Conservation (phyloP, 2,329 filamentous ascomycete species). For the Seiridium unicorne region DNA sequence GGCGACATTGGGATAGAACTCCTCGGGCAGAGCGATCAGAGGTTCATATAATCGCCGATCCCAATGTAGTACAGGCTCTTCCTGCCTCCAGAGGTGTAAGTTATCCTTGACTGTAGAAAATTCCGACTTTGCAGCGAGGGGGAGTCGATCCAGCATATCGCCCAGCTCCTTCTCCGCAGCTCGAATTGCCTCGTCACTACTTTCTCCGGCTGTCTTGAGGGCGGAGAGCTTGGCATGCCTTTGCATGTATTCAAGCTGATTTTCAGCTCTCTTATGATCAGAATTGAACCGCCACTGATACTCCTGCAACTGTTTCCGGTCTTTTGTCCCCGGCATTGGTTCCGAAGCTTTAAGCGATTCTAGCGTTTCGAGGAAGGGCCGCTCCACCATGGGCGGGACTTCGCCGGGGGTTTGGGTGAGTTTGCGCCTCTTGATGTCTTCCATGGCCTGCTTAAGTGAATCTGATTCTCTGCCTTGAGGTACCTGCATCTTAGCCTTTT, state of each 20-base stretch:
- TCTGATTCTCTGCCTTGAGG: slow-evolving; percentile 43
- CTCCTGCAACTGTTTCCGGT: background rate
- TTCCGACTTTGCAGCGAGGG: slow-evolving; percentile 31
- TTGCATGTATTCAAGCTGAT: slow-evolving; percentile 1
- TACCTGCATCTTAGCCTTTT: slow-evolving; percentile 34
- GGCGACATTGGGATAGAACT: slow-evolving; percentile 65
- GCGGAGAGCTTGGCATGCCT: slow-evolving; percentile 10
- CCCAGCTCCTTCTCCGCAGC: slow-evolving; percentile 20
- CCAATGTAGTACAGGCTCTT: slow-evolving; percentile 58
- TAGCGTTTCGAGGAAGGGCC: slow-evolving; percentile 25
- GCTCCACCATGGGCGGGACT: slow-evolving; percentile 12
- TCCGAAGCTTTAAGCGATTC: slow-evolving; percentile 18
- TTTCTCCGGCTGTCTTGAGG: slow-evolving; percentile 11
- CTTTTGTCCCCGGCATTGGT: background rate
- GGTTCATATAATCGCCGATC: slow-evolving; percentile 73
- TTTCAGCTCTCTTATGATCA: slow-evolving; percentile 15
- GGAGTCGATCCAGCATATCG: slow-evolving; percentile 14
- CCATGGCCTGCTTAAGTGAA: slow-evolving; percentile 34
- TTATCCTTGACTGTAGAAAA: slow-evolving; percentile 50
- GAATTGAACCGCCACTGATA: slow-evolving; percentile 18
- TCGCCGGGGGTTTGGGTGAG: slow-evolving; percentile 11
- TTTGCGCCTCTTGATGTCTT: slow-evolving; percentile 32
- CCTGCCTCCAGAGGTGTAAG: slow-evolving; percentile 46
- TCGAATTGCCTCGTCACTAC: slow-evolving; percentile 23
- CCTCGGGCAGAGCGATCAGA: slow-evolving; percentile 52